Conservation (phyloP, 352 stramenopile genomes). For the Globisporangium spiculum region DNA sequence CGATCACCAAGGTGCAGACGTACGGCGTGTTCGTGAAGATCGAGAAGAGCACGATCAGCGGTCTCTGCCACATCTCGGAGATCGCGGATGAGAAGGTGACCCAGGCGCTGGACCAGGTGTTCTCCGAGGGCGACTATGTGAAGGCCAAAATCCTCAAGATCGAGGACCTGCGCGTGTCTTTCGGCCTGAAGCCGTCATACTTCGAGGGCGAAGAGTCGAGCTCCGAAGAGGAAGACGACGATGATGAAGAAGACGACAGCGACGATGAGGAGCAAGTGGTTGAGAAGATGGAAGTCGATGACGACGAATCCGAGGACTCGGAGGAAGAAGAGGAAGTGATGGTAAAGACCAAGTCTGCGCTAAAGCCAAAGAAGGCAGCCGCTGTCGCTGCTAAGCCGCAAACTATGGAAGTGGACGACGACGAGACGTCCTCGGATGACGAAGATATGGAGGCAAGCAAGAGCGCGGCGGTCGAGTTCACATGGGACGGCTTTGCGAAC, state of each 20-base stretch:
- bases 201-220: conserved; percentile 92
- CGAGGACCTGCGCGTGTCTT: conserved; percentile 89
- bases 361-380: conserved; percentile 1
- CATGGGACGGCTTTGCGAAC: conserved; percentile 84
- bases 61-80: conserved; percentile 95
- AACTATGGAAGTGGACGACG: conserved; percentile 43
- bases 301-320: conserved; percentile 42
- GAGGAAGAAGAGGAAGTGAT: conserved; percentile 53
- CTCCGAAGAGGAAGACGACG: conserved; percentile 77
- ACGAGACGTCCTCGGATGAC: conserved; percentile 54
- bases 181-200: conserved; percentile 96
- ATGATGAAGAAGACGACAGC: conserved; percentile 48
- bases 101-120: conserved; percentile 90
- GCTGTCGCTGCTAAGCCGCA: conserved; percentile 12
- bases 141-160: conserved; percentile 97
- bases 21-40: conserved; percentile 97
- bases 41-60: conserved; percentile 94
- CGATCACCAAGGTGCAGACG: conserved; percentile 92
- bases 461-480: conserved; percentile 62
- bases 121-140: conserved; percentile 94
- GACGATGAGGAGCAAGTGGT: conserved; percentile 26
- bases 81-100: conserved; percentile 94
- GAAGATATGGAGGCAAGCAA: conserved; percentile 43
- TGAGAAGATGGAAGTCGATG: conserved; percentile 36
- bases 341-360: not conserved